Evolutionary conservation across 495 filamentous ascomycete genomes (phyloP).

Genomic region (Parachaetomium inaequale): DNA sequence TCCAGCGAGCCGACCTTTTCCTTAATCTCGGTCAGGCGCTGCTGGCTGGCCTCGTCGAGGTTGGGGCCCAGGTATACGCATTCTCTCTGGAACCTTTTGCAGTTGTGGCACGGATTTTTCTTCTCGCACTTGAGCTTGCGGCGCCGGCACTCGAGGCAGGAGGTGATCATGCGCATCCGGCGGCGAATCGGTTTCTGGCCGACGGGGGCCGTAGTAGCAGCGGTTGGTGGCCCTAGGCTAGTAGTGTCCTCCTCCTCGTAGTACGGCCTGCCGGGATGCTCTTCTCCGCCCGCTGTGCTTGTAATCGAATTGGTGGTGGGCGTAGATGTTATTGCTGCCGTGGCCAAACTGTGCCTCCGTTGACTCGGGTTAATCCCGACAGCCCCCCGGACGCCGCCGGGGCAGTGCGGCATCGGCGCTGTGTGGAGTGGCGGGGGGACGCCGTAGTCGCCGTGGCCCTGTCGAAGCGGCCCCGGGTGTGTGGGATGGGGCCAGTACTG

Average conservation of each 20-base stretch:
- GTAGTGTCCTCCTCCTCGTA: slow-evolving; percentile 4
- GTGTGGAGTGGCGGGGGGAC: background rate
- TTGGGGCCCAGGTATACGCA: slow-evolving; percentile 64
- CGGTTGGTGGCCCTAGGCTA: background rate
- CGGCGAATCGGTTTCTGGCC: slow-evolving; percentile 51
- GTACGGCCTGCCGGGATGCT: background rate
- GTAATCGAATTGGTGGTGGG: background rate
- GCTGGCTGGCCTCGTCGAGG: slow-evolving; percentile 57
- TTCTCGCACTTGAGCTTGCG: slow-evolving; percentile 83
- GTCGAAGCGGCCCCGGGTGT: background rate
- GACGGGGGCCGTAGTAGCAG: background rate
- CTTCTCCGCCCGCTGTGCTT: background rate
- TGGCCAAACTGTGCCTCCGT: background rate
- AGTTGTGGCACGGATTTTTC: slow-evolving; percentile 66
- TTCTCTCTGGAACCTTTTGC: slow-evolving; percentile 55
- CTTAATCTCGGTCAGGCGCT: slow-evolving; percentile 63
- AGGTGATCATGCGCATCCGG: slow-evolving; percentile 65
- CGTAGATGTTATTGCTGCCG: background rate
- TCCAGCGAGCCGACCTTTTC: slow-evolving; percentile 66
- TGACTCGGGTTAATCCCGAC: background rate
- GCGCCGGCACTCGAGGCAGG: slow-evolving; percentile 67
- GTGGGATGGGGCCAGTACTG: slow-evolving; percentile 10
- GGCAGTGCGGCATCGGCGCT: background rate
- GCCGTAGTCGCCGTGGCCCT: background rate
- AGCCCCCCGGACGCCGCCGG: background rate